Base-by-base conservation (phyloP, 345 rosid genomes). In the Geranium brycei region DNA sequence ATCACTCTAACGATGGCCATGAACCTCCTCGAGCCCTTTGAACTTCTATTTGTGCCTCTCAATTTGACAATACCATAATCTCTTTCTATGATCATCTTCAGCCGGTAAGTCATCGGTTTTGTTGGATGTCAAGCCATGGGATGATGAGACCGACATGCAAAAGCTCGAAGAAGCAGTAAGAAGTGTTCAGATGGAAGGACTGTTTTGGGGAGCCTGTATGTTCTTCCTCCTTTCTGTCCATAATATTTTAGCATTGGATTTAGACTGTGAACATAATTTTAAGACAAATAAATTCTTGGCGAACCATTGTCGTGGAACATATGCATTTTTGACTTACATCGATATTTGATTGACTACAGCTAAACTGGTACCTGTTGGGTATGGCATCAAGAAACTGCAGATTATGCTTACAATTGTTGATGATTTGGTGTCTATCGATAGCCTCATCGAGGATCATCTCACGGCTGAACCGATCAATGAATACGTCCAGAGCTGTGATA, bases 371-470 rank as follows among this genome's bases (percentile, higher is more conserved):
- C 75, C 99, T 10, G 99, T 89, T 31, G 95, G 98, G 13, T 92
- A 89, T 40, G 98, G 98, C 6, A 89, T 92, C 51, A 92, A 92
- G 90, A 92, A 92, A 79, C 62, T 92, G 66, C 82, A 78, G 31
- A 87, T 92, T 77, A 89, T 92, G 98, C 75, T 89, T 19, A 86
- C 96, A 1, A 89, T 93, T 31, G 84, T 89, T 3, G 99, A 93
- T 64, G 99, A 93, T 71, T 91, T 89, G 41, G 99, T 93, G 4
- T 93, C 99, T 4, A 88, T 87, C 0, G 99, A 93, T 71, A 19
- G 61, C 47, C 85, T 93, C 32, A 77, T 89, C 4, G 99, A 89
- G 78, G 99, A 93, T 55, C 51, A 6, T 28, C 89, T 93, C 67
- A 85, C 87, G 3, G 80, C 17, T 1, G 96, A 89, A 85, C 99